phyloP scores from a whole-genome alignment of 345 rosid species.

The Aethionema arabicum region DNA sequence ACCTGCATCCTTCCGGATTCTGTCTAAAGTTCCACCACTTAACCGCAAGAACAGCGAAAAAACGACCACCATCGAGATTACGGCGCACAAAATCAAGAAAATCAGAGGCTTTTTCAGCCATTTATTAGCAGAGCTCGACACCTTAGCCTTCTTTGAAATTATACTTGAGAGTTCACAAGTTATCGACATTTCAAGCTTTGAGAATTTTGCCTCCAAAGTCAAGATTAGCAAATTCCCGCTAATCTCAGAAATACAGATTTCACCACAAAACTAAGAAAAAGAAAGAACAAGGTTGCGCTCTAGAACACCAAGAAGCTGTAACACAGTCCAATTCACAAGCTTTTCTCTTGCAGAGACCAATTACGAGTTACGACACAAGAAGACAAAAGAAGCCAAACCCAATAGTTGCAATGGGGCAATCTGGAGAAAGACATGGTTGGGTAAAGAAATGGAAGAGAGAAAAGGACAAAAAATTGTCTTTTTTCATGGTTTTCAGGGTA shows the following conservation, averaged over 20 bases:
- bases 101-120: conserved; percentile 47
- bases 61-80: conserved; percentile 36
- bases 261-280: conserved; percentile 8
- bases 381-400: conserved; percentile 45
- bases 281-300: conserved; percentile 16
- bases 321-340: conserved; percentile 30
- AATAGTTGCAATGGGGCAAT: conserved; percentile 39
- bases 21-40: background rate
- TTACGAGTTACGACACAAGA: conserved; percentile 54
- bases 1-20: conserved; percentile 27
- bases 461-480: conserved; percentile 33
- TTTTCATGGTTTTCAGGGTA: conserved; percentile 32
- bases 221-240: conserved; percentile 37
- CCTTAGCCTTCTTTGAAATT: conserved; percentile 51
- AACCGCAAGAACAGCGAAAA: conserved; percentile 43
- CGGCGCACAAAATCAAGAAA: conserved; percentile 43
- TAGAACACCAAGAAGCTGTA: conserved; percentile 27
- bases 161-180: conserved; percentile 48
- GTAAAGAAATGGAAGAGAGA: conserved; percentile 39
- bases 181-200: conserved; percentile 49
- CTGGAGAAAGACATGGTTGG: conserved; percentile 52
- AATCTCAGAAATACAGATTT: conserved; percentile 32
- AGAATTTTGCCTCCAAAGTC: conserved; percentile 43
- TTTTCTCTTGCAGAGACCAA: conserved; percentile 27
- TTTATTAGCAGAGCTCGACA: conserved; percentile 35